These are phyloP conservation scores for Ogataea sp. DNA, from an alignment of 805 yeast species.

Conservation along the genomic window DNA sequence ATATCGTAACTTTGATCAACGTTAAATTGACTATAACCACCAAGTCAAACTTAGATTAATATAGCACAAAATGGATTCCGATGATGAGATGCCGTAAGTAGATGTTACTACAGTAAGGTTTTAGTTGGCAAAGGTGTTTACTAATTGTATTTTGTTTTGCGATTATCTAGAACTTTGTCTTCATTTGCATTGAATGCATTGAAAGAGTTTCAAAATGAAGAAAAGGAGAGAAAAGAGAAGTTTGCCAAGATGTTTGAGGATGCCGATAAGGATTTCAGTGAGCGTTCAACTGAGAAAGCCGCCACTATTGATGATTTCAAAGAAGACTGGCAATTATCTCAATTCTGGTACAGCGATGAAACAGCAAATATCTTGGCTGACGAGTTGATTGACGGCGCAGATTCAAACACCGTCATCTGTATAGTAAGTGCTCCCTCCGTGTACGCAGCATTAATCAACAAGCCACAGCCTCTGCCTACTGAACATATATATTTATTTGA, in stretches of 20 bases:
- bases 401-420: conserved; percentile 59
- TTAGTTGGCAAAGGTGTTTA: conserved; percentile 4
- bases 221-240: conserved; percentile 43
- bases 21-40: too few relatives aligned
- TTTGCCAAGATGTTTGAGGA: conserved; percentile 45
- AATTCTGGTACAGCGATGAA: conserved; percentile 77
- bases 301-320: conserved; percentile 59
- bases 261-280: conserved; percentile 51
- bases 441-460: conserved; percentile 67
- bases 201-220: conserved; percentile 61
- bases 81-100: conserved; percentile 20
- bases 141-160: not conserved
- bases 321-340: conserved; percentile 93
- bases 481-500: conserved; percentile 69
- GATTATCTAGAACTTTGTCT: conserved; percentile 29
- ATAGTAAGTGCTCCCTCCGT: conserved; percentile 89
- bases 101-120: too few relatives aligned
- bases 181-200: conserved; percentile 45
- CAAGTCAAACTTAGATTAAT: too few relatives aligned
- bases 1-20: too few relatives aligned
- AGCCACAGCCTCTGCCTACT: conserved; percentile 51
- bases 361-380: conserved; percentile 65
- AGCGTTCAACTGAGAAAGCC: conserved; percentile 9
- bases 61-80: conserved; percentile 8
- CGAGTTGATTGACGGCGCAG: conserved; percentile 72